phyloP scores from a whole-genome alignment of 805 yeast genomes.

The Saturnispora gosingensis region DNA sequence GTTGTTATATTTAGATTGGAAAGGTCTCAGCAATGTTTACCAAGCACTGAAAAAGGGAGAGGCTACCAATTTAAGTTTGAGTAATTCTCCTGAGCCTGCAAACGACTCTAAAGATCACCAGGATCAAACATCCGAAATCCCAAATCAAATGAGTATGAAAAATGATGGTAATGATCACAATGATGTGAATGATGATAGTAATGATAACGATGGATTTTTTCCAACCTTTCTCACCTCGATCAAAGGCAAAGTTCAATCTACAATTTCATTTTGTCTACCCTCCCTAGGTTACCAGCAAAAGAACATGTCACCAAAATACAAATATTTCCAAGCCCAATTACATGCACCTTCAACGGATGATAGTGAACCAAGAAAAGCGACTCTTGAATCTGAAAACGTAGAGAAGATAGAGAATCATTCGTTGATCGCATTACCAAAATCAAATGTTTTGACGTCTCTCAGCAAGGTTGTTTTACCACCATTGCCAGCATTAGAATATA shows the following conservation, averaged over 20 bases:
- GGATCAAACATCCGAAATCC: slow-evolving; percentile 23
- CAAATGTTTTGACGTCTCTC: slow-evolving; percentile 74
- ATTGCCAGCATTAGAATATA: slow-evolving; percentile 56
- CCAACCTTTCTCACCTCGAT: slow-evolving; percentile 12
- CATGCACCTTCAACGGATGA: not conserved
- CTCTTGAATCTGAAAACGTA: slow-evolving; percentile 11
- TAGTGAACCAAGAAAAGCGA: slow-evolving; percentile 10
- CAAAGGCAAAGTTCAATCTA: slow-evolving; percentile 30
- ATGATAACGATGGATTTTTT: not conserved
- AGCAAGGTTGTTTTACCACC: slow-evolving; percentile 73
- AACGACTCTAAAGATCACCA: not conserved
- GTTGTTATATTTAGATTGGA: slow-evolving; percentile 76
- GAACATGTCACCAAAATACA: slow-evolving; percentile 18
- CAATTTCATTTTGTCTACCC: slow-evolving; percentile 36
- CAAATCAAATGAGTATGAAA: slow-evolving; percentile 16
- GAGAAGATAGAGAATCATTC: slow-evolving; percentile 3
- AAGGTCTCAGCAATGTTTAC: slow-evolving; percentile 49
- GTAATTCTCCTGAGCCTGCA: not conserved
- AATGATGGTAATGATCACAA: slow-evolving; percentile 7
- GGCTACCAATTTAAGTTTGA: slow-evolving; percentile 8
- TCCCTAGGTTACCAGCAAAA: slow-evolving; percentile 13
- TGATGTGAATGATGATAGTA: not conserved
- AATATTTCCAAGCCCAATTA: slow-evolving; percentile 23
- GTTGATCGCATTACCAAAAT: slow-evolving; percentile 41
- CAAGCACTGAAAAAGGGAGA: slow-evolving; percentile 16